phyloP scores from a whole-genome alignment of 2,329 filamentous ascomycete species.

The Ceratocystis cacaofunesta region DNA sequence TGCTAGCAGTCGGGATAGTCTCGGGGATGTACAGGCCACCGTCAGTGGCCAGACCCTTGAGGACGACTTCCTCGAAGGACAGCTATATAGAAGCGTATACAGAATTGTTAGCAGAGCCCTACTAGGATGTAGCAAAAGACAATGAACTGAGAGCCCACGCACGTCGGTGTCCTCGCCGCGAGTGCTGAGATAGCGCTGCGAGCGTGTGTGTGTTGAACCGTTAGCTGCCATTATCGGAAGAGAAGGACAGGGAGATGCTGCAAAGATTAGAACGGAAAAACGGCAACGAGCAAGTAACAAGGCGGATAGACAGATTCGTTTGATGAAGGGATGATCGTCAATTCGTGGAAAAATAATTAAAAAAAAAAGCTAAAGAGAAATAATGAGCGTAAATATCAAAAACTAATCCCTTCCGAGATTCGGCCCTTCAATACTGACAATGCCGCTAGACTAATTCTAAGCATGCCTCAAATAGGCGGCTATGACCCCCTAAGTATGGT shows the following conservation, averaged over 20 bases:
- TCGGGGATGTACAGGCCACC: constrained; percentile 84
- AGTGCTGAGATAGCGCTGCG: constrained; percentile 37
- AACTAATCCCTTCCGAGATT: constrained; percentile 11
- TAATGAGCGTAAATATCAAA: not conserved
- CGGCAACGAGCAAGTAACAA: too few species aligned
- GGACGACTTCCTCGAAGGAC: constrained; percentile 79
- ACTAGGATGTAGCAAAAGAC: not conserved
- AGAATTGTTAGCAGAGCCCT: constrained; percentile 11
- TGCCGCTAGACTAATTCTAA: not conserved
- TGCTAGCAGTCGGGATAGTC: constrained; percentile 49
- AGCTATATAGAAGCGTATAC: constrained; percentile 34
- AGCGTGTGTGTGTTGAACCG: constrained; percentile 29
- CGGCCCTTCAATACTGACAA: constrained; percentile 10
- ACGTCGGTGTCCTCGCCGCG: constrained; percentile 36
- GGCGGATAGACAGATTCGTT: not conserved
- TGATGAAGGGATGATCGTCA: not conserved
- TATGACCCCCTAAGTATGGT: too few species aligned
- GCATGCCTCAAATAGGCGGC: not conserved
- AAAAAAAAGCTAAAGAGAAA: not conserved
- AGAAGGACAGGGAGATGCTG: not conserved
- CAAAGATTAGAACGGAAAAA: too few species aligned
- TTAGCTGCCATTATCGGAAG: constrained; percentile 29
- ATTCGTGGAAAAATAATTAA: not conserved
- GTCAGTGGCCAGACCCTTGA: constrained; percentile 76
- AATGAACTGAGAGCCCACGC: constrained; percentile 18